Evolutionary conservation across 2,329 filamentous ascomycete species (phyloP).

Genomic region (Emericellopsis cladophorae): DNA sequence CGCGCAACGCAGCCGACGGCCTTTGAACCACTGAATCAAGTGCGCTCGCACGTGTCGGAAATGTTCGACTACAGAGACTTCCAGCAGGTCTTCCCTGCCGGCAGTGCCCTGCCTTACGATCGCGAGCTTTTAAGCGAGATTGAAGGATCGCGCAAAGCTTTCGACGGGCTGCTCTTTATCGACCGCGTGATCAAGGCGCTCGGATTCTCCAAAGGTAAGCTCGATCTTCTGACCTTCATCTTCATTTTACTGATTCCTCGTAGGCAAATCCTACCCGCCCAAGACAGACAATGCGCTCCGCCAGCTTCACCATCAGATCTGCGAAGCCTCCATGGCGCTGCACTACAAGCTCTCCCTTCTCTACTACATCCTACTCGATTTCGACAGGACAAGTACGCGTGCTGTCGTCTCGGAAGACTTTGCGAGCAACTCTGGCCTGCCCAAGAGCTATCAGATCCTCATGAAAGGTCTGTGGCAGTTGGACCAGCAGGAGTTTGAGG

Average conservation of each 20-base stretch:
- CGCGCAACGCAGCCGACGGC: too few relatives aligned
- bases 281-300: constrained; percentile 54
- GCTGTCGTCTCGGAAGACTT: constrained; percentile 43
- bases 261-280: constrained; percentile 48
- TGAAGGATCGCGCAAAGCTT: constrained; percentile 49
- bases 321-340: constrained; percentile 47
- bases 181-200: constrained; percentile 63
- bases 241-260: not conserved
- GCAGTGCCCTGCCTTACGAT: constrained; percentile 49
- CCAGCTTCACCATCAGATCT: constrained; percentile 58
- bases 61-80: constrained; percentile 59
- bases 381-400: constrained; percentile 40
- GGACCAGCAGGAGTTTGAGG: constrained; percentile 57
- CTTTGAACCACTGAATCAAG: not conserved
- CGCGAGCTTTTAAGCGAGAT: constrained; percentile 49
- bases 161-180: constrained; percentile 64
- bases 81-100: constrained; percentile 52
- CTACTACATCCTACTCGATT: constrained; percentile 74
- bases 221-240: too few relatives aligned
- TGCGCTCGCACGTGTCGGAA: constrained; percentile 2
- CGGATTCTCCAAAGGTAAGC: constrained; percentile 53
- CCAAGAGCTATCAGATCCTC: constrained; percentile 65
- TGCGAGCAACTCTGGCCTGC: constrained; percentile 50
- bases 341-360: constrained; percentile 75
- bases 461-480: constrained; percentile 75